Percentiles rank a stretch among this genome's conserved stretches.
These are phyloP conservation scores for Trametes gibbosa DNA, from an alignment of 768 basidiomycete genomes.

Conservation along the genomic window DNA sequence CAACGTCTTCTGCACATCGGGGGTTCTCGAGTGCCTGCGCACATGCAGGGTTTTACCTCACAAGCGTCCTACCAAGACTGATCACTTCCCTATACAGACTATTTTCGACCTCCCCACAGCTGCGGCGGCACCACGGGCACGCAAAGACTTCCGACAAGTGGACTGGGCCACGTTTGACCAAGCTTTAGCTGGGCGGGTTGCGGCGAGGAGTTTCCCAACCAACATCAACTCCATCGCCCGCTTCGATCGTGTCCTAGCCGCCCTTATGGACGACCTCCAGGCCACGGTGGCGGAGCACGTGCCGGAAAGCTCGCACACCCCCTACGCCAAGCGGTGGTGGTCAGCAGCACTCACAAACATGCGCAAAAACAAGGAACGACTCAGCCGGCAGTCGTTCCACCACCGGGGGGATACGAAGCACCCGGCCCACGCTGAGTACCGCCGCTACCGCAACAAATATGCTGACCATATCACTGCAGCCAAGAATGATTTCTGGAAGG, in stretches of 20 bases:
- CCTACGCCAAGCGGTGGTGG: slow-evolving; percentile 36
- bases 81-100: slow-evolving; percentile 34
- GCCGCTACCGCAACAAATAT: slow-evolving; percentile 17
- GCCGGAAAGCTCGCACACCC: slow-evolving; percentile 19
- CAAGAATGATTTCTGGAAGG: slow-evolving; percentile 26
- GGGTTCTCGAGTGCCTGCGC: slow-evolving; percentile 21
- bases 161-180: slow-evolving; percentile 34
- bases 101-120: slow-evolving; percentile 23
- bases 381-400: slow-evolving; percentile 9
- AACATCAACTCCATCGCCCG: background rate
- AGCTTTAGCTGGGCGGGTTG: slow-evolving; percentile 10
- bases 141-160: slow-evolving; percentile 27
- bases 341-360: slow-evolving; percentile 26
- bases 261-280: slow-evolving; percentile 20
- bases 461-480: slow-evolving; percentile 11
- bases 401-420: slow-evolving; percentile 10
- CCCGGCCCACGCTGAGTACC: slow-evolving; percentile 12
- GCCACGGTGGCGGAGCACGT: slow-evolving; percentile 19
- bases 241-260: slow-evolving; percentile 2
- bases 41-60: slow-evolving; percentile 28
- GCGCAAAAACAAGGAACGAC: slow-evolving; percentile 17
- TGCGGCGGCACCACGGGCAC: background rate
- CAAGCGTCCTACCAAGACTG: background rate
- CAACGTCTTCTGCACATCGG: slow-evolving; percentile 39
- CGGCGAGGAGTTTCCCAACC: background rate